These are phyloP conservation scores for Xylaria palmicola DNA, from an alignment of 495 filamentous ascomycete species.

Conservation along the genomic window DNA sequence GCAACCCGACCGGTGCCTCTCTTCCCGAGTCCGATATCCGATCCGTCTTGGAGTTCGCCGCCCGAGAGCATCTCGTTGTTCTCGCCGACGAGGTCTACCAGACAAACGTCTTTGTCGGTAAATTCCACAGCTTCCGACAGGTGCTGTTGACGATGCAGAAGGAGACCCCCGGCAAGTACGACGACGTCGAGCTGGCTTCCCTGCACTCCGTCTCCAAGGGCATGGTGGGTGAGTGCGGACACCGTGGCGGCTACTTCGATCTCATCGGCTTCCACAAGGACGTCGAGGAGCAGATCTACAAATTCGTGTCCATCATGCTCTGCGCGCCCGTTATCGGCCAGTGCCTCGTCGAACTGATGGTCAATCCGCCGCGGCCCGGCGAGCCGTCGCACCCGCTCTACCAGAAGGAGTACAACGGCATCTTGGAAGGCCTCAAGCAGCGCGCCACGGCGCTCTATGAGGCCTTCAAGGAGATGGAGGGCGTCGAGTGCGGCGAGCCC, in stretches of 20 bases:
- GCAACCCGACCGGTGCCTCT: constrained; percentile 92
- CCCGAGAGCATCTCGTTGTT: constrained; percentile 80
- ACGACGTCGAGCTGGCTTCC: constrained; percentile 81
- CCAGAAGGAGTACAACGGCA: constrained; percentile 75
- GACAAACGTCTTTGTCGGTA: constrained; percentile 92
- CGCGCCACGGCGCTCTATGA: constrained; percentile 82
- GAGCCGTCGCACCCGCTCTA: constrained; percentile 82
- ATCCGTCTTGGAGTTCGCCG: constrained; percentile 78
- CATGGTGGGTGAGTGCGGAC: constrained; percentile 97
- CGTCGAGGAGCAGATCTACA: constrained; percentile 94
- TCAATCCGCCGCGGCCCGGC: constrained; percentile 83
- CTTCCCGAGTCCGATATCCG: constrained; percentile 75
- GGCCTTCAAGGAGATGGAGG: constrained; percentile 92
- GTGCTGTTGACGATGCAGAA: constrained; percentile 81
- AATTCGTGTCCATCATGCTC: constrained; percentile 92
- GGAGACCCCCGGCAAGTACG: constrained; percentile 69
- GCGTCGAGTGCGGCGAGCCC: constrained; percentile 83
- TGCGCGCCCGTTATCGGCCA: constrained; percentile 95
- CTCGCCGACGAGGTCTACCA: constrained; percentile 98
- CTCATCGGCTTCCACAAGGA: constrained; percentile 81
- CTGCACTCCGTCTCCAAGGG: constrained; percentile 89
- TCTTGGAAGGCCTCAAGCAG: constrained; percentile 69
- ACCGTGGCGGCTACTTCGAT: constrained; percentile 97
- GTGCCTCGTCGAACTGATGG: constrained; percentile 94
- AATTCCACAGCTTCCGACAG: constrained; percentile 94